Conservation (phyloP, 2,329 filamentous ascomycete species). For the Colletotrichum somersetense region DNA sequence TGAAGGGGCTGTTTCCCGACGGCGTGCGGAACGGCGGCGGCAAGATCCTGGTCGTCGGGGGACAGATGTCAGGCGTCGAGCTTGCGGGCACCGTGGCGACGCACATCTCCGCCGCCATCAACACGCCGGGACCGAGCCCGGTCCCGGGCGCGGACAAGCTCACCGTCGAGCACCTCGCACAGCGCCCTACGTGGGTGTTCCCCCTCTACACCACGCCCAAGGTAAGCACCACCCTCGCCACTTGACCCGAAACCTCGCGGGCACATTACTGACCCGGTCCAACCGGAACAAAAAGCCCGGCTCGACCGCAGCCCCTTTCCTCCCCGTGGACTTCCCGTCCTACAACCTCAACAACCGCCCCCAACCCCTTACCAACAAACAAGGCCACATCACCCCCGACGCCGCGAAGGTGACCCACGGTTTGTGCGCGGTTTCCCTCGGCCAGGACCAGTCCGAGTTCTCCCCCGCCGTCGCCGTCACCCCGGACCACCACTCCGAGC, state of each 20-base stretch:
- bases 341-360: constrained; percentile 77
- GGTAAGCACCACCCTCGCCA: constrained; percentile 49
- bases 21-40: constrained; percentile 55
- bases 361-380: constrained; percentile 69
- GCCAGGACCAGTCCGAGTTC: constrained; percentile 67
- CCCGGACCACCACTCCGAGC: constrained; percentile 58
- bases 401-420: constrained; percentile 67
- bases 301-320: constrained; percentile 68
- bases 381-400: constrained; percentile 73
- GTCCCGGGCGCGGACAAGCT: constrained; percentile 62
- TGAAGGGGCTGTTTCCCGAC: constrained; percentile 61
- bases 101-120: constrained; percentile 73
- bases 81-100: constrained; percentile 79
- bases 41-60: constrained; percentile 81
- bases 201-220: constrained; percentile 69
- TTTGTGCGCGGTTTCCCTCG: constrained; percentile 62
- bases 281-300: constrained; percentile 53
- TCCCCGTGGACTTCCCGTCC: constrained; percentile 79
- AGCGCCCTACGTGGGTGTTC: constrained; percentile 79
- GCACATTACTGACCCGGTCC: constrained; percentile 45
- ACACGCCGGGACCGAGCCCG: constrained; percentile 61
- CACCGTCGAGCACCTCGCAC: constrained; percentile 75
- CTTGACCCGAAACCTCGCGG: background rate
- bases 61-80: constrained; percentile 87
- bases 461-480: constrained; percentile 54